Conservation (phyloP, 805 yeast genomes). For the Metschnikowia cubensis region DNA sequence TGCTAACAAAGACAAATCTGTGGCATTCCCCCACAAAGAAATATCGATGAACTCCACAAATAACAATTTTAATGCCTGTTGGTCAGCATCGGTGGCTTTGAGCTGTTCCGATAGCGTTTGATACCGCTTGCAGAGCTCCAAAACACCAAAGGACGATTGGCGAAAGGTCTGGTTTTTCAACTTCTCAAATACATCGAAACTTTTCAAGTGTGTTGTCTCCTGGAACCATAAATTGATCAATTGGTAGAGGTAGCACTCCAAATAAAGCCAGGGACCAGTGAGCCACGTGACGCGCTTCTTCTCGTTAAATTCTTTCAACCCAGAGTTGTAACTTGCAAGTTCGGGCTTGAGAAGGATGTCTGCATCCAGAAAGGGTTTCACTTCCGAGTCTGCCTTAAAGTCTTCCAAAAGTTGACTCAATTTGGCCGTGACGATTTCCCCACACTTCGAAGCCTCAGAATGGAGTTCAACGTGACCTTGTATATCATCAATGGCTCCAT, state of each 20-base stretch:
- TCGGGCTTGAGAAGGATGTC: slow-evolving; percentile 43
- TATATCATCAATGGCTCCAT: slow-evolving; percentile 64
- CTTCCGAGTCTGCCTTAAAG: slow-evolving; percentile 35
- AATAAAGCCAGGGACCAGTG: slow-evolving; percentile 84
- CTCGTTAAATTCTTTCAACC: slow-evolving; percentile 32
- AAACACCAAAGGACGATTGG: slow-evolving; percentile 72
- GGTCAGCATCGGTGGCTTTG: slow-evolving; percentile 21
- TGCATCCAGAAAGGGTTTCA: slow-evolving; percentile 24
- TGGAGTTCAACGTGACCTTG: slow-evolving; percentile 18
- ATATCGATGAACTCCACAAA: slow-evolving; percentile 84
- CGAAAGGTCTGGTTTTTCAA: slow-evolving; percentile 72
- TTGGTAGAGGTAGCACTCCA: slow-evolving; percentile 84
- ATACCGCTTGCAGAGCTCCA: slow-evolving; percentile 68
- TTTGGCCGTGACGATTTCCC: slow-evolving; percentile 39
- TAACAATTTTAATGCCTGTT: slow-evolving; percentile 47
- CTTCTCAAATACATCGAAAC: slow-evolving; percentile 68
- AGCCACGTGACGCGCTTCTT: slow-evolving; percentile 55
- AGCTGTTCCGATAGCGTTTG: slow-evolving; percentile 35
- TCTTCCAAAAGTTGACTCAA: slow-evolving; percentile 44
- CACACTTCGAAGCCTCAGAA: slow-evolving; percentile 40
- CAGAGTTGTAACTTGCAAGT: slow-evolving; percentile 58
- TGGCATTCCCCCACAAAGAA: slow-evolving; percentile 97
- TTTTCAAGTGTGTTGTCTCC: slow-evolving; percentile 10
- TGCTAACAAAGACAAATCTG: slow-evolving; percentile 86
- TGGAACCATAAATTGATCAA: slow-evolving; percentile 50